phyloP scores from a whole-genome alignment of 23 red algal species.

The Gracilaria vermiculophylla region DNA sequence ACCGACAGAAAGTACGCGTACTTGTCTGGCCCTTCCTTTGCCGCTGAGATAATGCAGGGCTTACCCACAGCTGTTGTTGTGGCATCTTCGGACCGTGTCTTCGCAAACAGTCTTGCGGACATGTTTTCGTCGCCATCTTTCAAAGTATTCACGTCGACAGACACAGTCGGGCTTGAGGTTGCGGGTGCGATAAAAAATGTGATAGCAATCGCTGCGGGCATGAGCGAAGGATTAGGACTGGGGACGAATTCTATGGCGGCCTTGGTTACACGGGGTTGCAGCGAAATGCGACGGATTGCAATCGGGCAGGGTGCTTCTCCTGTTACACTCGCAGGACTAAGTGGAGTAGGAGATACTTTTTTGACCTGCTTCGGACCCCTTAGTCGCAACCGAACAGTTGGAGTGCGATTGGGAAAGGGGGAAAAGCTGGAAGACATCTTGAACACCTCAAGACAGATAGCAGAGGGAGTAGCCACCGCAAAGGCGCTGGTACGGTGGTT shows the following conservation, averaged over 20 bases:
- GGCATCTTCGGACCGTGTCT: constrained; percentile 50
- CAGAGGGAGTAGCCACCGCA: constrained; percentile 85
- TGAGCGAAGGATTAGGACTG: constrained; percentile 91
- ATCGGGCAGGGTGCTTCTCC: constrained; percentile 70
- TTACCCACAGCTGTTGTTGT: constrained; percentile 95
- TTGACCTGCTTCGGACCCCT: constrained; percentile 97
- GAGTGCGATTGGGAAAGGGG: constrained; percentile 84
- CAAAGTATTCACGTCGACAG: constrained; percentile 90
- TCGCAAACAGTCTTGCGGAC: constrained; percentile 64
- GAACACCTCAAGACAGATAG: constrained; percentile 66
- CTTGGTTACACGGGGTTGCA: constrained; percentile 92
- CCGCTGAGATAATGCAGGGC: constrained; percentile 83
- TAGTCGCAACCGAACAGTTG: constrained; percentile 94
- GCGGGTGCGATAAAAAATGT: constrained; percentile 97
- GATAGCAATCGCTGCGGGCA: constrained; percentile 95
- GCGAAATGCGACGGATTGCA: constrained; percentile 96
- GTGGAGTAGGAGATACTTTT: constrained; percentile 97
- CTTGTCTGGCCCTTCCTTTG: constrained; percentile 97
- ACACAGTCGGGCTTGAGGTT: constrained; percentile 91
- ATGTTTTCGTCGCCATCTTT: constrained; percentile 90
- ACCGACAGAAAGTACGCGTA: constrained; percentile 68
- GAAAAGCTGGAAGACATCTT: constrained; percentile 91
- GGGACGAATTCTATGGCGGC: constrained; percentile 98
- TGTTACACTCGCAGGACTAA: constrained; percentile 87
- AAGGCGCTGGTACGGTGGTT: constrained; percentile 84